Evolutionary conservation across 805 yeast genomes (phyloP).

Genomic region (Candida coquimbonensis): DNA sequence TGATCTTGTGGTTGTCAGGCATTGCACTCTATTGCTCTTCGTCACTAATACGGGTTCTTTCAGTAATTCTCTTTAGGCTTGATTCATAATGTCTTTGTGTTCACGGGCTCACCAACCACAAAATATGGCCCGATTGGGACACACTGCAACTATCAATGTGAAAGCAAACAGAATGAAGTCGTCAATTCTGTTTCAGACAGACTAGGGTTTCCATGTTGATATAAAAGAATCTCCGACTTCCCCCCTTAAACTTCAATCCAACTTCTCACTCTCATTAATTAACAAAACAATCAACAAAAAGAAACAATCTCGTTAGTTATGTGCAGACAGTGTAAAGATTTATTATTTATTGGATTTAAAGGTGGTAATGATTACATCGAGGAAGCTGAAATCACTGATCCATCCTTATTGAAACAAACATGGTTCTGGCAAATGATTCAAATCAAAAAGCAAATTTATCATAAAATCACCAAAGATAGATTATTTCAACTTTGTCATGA

Average conservation of each 20-base stretch:
- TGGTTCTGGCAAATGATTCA: not conserved
- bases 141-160: no score
- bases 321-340: not conserved
- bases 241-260: no score
- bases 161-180: not conserved
- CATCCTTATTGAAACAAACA: not conserved
- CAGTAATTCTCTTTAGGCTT: no score
- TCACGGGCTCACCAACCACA: no score
- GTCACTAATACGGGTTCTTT: no score
- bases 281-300: no score
- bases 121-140: not conserved
- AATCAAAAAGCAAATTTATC: not conserved
- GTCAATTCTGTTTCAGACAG: not conserved
- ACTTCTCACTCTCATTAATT: no score
- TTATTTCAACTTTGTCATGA: not conserved
- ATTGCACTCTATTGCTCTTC: not conserved
- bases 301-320: not conserved
- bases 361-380: not conserved
- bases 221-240: no score
- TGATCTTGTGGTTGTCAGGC: constrained; percentile 13
- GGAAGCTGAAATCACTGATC: not conserved
- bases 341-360: not conserved
- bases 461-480: not conserved
- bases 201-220: no score
- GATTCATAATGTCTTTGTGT: not conserved